Conservation (phyloP, 2,329 filamentous ascomycete species). For the Fusarium keratoplasticum region DNA sequence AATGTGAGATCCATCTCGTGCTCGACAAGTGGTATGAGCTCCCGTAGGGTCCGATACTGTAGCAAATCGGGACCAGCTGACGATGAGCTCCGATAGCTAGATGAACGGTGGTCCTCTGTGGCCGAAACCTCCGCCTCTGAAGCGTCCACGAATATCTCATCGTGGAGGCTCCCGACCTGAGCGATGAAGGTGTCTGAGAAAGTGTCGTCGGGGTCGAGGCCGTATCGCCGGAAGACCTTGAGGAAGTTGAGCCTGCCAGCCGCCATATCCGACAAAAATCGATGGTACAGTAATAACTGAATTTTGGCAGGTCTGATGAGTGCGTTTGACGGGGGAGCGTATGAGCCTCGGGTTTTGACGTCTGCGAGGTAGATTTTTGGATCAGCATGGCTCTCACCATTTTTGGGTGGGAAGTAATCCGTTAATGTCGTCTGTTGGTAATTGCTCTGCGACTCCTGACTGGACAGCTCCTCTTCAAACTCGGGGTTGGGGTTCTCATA, state of each 20-base stretch:
- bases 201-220: slow-evolving; percentile 69
- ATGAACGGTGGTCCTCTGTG: slow-evolving; percentile 22
- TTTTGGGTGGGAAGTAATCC: slow-evolving; percentile 53
- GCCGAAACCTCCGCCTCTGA: slow-evolving; percentile 48
- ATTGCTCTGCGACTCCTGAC: slow-evolving; percentile 45
- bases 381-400: background rate
- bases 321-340: slow-evolving; percentile 72
- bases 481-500: slow-evolving; percentile 79
- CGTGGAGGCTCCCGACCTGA: slow-evolving; percentile 76
- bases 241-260: slow-evolving; percentile 76
- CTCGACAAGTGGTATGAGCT: slow-evolving; percentile 59
- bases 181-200: slow-evolving; percentile 87
- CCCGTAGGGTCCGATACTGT: slow-evolving; percentile 61
- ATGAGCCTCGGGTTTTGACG: slow-evolving; percentile 83
- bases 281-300: slow-evolving; percentile 91
- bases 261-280: slow-evolving; percentile 82
- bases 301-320: slow-evolving; percentile 82
- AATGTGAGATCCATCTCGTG: slow-evolving; percentile 65
- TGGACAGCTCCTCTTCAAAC: slow-evolving; percentile 70
- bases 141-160: slow-evolving; percentile 70
- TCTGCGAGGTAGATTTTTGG: slow-evolving; percentile 80
- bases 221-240: slow-evolving; percentile 77
- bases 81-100: slow-evolving; percentile 32
- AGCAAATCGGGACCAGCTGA: slow-evolving; percentile 51
- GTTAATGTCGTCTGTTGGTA: slow-evolving; percentile 54